Conservation (phyloP, 2,329 filamentous ascomycete genomes). For the Epichloe baconii region DNA sequence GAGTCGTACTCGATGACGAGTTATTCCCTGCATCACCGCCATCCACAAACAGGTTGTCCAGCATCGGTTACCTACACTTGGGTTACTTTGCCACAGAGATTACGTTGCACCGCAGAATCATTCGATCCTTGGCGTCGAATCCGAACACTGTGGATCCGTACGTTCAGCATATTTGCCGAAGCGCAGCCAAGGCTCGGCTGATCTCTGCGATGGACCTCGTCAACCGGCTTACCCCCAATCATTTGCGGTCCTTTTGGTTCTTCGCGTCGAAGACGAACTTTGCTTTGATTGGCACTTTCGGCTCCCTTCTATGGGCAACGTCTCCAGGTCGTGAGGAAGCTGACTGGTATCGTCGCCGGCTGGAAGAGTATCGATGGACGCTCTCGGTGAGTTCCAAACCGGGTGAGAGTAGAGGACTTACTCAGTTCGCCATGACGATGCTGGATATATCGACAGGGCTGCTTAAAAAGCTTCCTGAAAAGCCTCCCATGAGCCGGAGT, state of each 20-base stretch:
- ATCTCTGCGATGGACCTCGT: slow-evolving; percentile 97
- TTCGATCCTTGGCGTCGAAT: slow-evolving; percentile 53
- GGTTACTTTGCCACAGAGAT: slow-evolving; percentile 93
- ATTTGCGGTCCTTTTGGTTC: slow-evolving; percentile 88
- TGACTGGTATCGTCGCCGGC: slow-evolving; percentile 75
- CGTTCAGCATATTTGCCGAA: slow-evolving; percentile 82
- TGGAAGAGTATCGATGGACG: slow-evolving; percentile 91
- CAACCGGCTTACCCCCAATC: slow-evolving; percentile 74
- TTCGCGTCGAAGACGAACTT: slow-evolving; percentile 84
- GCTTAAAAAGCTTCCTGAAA: slow-evolving; percentile 57
- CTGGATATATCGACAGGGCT: slow-evolving; percentile 59
- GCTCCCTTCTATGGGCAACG: slow-evolving; percentile 78
- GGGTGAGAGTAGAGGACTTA: slow-evolving; percentile 42
- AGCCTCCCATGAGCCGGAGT: slow-evolving; percentile 49
- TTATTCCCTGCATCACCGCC: slow-evolving; percentile 10
- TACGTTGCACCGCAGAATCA: slow-evolving; percentile 80
- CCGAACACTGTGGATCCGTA: slow-evolving; percentile 53
- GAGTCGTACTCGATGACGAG: slow-evolving; percentile 35
- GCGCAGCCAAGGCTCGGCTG: slow-evolving; percentile 81
- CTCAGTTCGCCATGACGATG: slow-evolving; percentile 65
- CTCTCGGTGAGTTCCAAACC: slow-evolving; percentile 73
- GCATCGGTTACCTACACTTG: slow-evolving; percentile 69
- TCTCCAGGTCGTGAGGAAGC: slow-evolving; percentile 78
- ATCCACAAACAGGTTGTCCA: slow-evolving; percentile 36
- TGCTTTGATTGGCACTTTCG: slow-evolving; percentile 88